These are phyloP conservation scores for Aspergillus cejpii DNA, from an alignment of 2,329 filamentous ascomycete species.

Conservation along the genomic window DNA sequence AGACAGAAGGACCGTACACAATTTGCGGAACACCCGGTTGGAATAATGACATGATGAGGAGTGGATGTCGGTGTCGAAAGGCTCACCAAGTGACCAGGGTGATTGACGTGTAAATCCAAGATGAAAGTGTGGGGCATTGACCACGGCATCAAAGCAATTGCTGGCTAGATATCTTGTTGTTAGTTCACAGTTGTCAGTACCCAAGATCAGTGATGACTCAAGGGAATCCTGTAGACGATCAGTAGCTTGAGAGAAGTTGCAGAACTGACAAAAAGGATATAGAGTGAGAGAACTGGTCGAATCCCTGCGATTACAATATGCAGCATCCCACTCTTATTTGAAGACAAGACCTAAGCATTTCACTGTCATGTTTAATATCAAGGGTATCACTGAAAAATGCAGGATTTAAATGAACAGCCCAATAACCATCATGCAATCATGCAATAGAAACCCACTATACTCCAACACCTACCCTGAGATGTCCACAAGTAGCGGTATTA, in stretches of 20 bases:
- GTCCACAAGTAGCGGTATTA: not conserved
- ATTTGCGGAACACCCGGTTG: too few species aligned
- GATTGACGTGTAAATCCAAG: too few species aligned
- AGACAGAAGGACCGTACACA: too few species aligned
- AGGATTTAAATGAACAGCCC: slow-evolving; percentile 5
- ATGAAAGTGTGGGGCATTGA: too few species aligned
- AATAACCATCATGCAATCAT: not conserved
- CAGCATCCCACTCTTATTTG: not conserved
- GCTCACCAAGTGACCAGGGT: too few species aligned
- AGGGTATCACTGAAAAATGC: slow-evolving; percentile 23
- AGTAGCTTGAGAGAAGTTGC: not conserved
- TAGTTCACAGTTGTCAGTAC: too few species aligned
- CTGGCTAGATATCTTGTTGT: too few species aligned
- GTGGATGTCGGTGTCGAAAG: too few species aligned
- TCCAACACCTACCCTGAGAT: not conserved
- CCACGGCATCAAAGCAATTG: too few species aligned
- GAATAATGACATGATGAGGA: too few species aligned
- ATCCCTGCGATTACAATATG: too few species aligned
- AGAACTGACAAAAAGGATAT: not conserved
- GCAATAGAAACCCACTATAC: not conserved
- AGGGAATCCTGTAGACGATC: not conserved
- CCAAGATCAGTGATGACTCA: not conserved
- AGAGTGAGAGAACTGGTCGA: too few species aligned
- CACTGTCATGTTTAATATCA: slow-evolving; percentile 6
- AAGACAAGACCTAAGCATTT: not conserved